Base-by-base conservation (phyloP, 2,329 filamentous ascomycete genomes). In the Colletotrichum lini region DNA sequence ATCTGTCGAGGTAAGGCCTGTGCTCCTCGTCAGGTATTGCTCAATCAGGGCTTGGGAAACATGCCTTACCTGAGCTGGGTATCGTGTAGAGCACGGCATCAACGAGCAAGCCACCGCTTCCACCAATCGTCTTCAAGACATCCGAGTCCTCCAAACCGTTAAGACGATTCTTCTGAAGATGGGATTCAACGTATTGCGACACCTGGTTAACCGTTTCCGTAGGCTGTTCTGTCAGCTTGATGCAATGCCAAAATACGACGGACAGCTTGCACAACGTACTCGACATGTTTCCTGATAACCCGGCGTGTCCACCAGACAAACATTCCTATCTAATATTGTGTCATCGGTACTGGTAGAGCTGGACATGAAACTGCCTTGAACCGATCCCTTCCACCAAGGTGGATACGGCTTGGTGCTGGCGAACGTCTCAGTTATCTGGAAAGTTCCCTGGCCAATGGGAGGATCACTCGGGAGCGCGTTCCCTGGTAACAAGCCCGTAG, bases 221-320 rank as follows among this genome's bases (percentile, higher is more conserved):
- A 63, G 83, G 76, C 74, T 75, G 50, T 30, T 9, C 18, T 59
- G 56, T 73, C 26, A 67, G 67, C 67, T 26, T 54, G 53, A 40
- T 38, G 26, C 13, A n/a, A 21, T 16, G 26, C 23, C n/a, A 45
- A n/a, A 4, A 15, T 9, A 15, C 18, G n/a, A n/a, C 78, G 15
- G 52, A 52, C 52, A 40, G 26, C 13, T 53, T 35, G 30, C 13
- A 52, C 35, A 57, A 80, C 88, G 72, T 81, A 90, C 87, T 47
- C 87, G 88, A 56, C 83, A 85, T 56, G 85, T 86, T 74, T 79
- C 83, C 50, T 85, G 83, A 79, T 89, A 90, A 15, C 91, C 91
- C 13, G 92, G 90, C 2, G 93, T 96, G 82, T 98, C 96, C 69
- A 98, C 91, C 78, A 99, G 98, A 80, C 94, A 98, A 6, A 99